Conservation (phyloP, 164 flowering plant species). For the Liriodendron chinense region DNA sequence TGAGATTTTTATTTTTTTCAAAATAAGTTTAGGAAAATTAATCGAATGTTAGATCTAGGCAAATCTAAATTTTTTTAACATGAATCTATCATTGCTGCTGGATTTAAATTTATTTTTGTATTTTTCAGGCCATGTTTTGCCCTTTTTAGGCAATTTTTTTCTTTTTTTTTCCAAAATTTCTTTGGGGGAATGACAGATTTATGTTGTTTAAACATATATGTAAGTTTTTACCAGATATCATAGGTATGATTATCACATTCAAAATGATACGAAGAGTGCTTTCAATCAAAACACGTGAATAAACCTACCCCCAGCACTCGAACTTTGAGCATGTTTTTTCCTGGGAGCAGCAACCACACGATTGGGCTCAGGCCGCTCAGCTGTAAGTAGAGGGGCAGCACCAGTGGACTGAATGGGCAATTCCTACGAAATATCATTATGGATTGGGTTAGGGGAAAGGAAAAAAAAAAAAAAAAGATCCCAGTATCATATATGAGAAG, state of each 20-base stretch:
- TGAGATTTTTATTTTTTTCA: too few relatives aligned
- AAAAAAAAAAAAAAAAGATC: neutral
- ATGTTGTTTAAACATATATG: too few relatives aligned
- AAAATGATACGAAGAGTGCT: neutral
- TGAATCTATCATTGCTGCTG: too few relatives aligned
- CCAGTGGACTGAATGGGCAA: conserved; percentile 17
- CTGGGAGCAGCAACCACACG: conserved; percentile 3
- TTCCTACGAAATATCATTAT: conserved; percentile 25
- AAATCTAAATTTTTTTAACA: too few relatives aligned
- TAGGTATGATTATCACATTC: neutral
- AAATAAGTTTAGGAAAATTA: too few relatives aligned
- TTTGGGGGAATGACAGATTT: too few relatives aligned
- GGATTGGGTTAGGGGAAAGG: neutral
- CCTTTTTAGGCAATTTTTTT: too few relatives aligned
- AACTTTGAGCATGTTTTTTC: conserved; percentile 15
- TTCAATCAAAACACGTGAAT: neutral
- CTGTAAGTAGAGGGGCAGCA: conserved; percentile 3
- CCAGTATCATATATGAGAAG: neutral
- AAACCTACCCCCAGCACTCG: neutral
- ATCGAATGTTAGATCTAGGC: too few relatives aligned
- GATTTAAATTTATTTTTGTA: too few relatives aligned
- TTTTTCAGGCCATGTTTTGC: too few relatives aligned
- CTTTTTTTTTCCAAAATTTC: too few relatives aligned
- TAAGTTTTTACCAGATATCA: neutral
- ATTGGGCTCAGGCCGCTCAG: conserved; percentile 8